These are phyloP conservation scores for Backusella luteola DNA, from an alignment of 192 early-diverging fungal genomes.

Conservation along the genomic window DNA sequence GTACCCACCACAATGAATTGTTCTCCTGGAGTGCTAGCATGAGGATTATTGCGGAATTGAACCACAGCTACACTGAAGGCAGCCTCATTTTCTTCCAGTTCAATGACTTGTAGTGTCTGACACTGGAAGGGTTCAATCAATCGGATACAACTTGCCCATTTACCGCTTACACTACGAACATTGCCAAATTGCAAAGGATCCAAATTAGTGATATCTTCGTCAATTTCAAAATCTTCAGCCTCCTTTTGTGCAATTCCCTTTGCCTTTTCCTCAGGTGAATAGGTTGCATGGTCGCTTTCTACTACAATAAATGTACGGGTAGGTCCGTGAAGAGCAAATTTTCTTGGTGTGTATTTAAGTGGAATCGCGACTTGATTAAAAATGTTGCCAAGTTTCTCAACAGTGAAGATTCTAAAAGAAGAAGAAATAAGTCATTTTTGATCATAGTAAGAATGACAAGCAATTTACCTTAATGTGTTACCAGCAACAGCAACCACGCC, in stretches of 20 bases:
- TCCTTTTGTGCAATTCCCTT: slow-evolving; percentile 52
- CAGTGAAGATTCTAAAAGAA: slow-evolving; percentile 65
- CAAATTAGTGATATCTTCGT: slow-evolving; percentile 54
- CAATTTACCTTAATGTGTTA: slow-evolving; percentile 67
- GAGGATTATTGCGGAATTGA: slow-evolving; percentile 59
- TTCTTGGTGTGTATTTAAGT: slow-evolving; percentile 85
- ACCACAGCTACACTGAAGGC: slow-evolving; percentile 76
- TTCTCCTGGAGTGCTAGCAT: slow-evolving; percentile 24
- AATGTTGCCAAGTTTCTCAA: slow-evolving; percentile 78
- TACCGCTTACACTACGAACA: slow-evolving; percentile 62
- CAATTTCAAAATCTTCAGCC: slow-evolving; percentile 51
- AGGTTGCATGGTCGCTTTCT: slow-evolving; percentile 84
- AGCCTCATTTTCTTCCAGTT: slow-evolving; percentile 82
- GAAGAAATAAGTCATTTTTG: neutral
- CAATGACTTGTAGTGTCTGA: slow-evolving; percentile 65
- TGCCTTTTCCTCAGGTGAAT: slow-evolving; percentile 62
- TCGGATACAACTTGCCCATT: slow-evolving; percentile 88
- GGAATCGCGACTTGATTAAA: slow-evolving; percentile 87
- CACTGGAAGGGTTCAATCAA: slow-evolving; percentile 76
- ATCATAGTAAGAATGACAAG: neutral
- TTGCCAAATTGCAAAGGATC: slow-evolving; percentile 81
- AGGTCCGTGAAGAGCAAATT: slow-evolving; percentile 68
- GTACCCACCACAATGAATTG: slow-evolving; percentile 83
- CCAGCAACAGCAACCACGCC: slow-evolving; percentile 86
- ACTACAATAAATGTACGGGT: slow-evolving; percentile 85